Evolutionary conservation across 371 early-diverging fungal genomes (phyloP), one percentile per base, ranked within the genome.

Genomic region (Mucor sp.): DNA sequence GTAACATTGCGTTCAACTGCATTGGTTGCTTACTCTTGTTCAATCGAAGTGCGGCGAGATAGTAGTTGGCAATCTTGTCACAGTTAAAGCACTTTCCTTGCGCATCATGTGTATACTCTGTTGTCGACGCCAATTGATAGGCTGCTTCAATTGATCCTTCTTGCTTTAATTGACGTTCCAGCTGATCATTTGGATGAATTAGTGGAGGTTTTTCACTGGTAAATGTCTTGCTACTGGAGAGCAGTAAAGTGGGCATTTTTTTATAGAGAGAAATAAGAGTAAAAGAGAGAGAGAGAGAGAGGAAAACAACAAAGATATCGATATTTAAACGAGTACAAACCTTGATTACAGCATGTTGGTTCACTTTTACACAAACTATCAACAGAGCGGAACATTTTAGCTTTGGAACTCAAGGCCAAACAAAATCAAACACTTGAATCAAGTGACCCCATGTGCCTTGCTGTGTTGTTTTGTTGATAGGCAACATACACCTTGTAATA

Each of bases 371-470:
- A 58, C 39, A 58, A 56, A 39, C 33, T 44, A 47, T 30, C 41
- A 35, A 21, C 58, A 37, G 14, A 37, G 58, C 21, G 58, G 33
- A 57, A 65, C 27, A 47, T 32, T 44, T 30, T 57, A 47, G 44
- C 28, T 23, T 65, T 44, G 14, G 47, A 33, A 43, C 47, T 60
- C 41, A 33, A 60, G 44, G 60, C 61, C 61, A 60, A 66, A 53
- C 61, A 66, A 60, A 60, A 30, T 27, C n/a, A 55, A 25, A 53
- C 35, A 21, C 21, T 60, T 30, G 60, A 37, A 41, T 60, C 67
- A 60, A 60, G 67, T 66, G 67, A 66, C 32, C 60, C 44, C 67
- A 55, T 60, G 67, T 66, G 67, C 53, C 55, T 66, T 56, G 32
- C 30, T 28, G 32, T 23, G 14, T 32, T 39, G 25, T 27, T 56